Evolutionary conservation across 75 land plant species (phyloP).

Genomic region (Cupressus sempervirens): DNA sequence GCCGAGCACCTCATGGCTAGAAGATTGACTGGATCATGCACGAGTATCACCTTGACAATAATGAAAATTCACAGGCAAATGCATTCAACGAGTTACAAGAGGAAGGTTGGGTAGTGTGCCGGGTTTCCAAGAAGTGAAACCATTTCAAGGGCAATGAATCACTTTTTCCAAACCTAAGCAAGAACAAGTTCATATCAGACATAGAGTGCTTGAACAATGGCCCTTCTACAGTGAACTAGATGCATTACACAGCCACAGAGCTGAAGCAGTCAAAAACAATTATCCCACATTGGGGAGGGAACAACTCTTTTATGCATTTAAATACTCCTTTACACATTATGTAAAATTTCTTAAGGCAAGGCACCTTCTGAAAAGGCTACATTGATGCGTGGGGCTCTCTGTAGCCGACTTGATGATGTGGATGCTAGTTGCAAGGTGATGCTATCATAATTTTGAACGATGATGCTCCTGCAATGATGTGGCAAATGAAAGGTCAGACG

Average conservation of each 20-base stretch:
- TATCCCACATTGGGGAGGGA: too few relatives aligned
- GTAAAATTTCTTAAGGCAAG: too few relatives aligned
- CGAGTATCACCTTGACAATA: conserved; percentile 65
- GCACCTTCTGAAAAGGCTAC: too few relatives aligned
- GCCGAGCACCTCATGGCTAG: conserved; percentile 73
- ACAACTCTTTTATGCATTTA: too few relatives aligned
- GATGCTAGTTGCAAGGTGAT: too few relatives aligned
- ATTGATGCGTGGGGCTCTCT: too few relatives aligned
- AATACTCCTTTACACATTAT: too few relatives aligned
- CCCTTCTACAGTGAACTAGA: neutral
- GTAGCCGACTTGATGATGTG: too few relatives aligned
- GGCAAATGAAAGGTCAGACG: too few relatives aligned
- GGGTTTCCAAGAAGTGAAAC: conserved; percentile 73
- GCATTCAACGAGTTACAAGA: conserved; percentile 39
- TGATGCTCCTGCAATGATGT: too few relatives aligned
- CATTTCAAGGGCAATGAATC: conserved; percentile 27
- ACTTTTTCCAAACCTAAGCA: neutral
- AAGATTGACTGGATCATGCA: conserved; percentile 87
- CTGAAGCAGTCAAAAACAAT: too few relatives aligned
- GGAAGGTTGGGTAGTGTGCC: conserved; percentile 85
- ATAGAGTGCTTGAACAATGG: neutral
- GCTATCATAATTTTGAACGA: too few relatives aligned
- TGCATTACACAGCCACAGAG: neutral
- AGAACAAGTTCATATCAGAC: neutral
- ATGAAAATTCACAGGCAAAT: conserved; percentile 24